Evolutionary conservation across 345 rosid species (phyloP), one percentile per base, ranked within the genome.

Genomic region (Bruguiera sexangula): DNA sequence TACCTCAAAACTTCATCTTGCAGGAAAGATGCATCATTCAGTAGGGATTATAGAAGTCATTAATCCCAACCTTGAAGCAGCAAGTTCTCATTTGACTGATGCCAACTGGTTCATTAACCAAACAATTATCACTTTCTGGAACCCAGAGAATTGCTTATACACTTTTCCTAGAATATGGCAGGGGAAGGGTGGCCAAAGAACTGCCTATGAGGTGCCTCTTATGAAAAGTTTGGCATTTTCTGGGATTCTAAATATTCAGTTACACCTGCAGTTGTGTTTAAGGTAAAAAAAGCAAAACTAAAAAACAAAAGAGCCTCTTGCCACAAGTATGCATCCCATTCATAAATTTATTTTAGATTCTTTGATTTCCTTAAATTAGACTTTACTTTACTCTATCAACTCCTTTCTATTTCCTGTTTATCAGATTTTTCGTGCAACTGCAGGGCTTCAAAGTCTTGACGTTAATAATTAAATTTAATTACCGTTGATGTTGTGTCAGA

Each of bases 1-100:
- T 69, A 78, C 36, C 53, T 51, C 39, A 29, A 61, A 54, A 37
- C 54, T 59, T 67, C 37, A 20, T 60, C 46, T 80, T 55, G 75
- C 88, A 95, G 99, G 91, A 74, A 88, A 89, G 87, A 82, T 88
- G 93, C 97, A 95, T 62, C 99, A 95, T 75, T 88, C 99, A 27
- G 81, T 95, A 73, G 89, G 97, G 97, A 87, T 82, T 68, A 87
- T 80, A 69, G 95, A 95, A 86, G 71, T 80, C 54, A 75, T 78
- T 74, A 83, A 84, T 77, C 83, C 89, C 32, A 85, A 75, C 73
- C 76, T 66, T 64, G 92, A 86, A 78, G 86, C 74, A 68, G 80
- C 69, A 71, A 70, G 73, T 62, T 58, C 68, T 63, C 69, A 82
- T 79, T 73, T 75, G 54, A 69, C 66, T 59, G 80, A 85, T 66